Conservation (phyloP, 108 stramenopile genomes). For the Thalassiosira profunda region DNA sequence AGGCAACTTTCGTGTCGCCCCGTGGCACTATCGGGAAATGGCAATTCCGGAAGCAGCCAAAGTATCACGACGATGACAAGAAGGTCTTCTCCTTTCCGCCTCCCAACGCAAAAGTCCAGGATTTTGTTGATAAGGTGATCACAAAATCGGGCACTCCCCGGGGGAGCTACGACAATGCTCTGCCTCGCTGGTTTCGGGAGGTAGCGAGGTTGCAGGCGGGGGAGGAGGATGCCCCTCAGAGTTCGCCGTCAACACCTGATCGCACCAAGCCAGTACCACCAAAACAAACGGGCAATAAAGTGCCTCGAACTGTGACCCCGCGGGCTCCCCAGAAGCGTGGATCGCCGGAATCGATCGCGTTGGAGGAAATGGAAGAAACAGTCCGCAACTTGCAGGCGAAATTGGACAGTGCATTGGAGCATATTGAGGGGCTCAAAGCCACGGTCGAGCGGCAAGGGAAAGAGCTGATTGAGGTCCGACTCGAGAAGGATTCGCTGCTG, state of each 20-base stretch:
- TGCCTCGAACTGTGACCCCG: not conserved
- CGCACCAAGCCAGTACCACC: no score
- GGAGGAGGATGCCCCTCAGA: not conserved
- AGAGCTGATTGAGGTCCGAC: not conserved
- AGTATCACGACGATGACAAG: constrained; percentile 6
- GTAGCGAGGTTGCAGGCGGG: not conserved
- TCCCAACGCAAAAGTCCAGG: constrained; percentile 5
- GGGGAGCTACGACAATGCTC: not conserved
- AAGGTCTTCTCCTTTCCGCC: constrained; percentile 5
- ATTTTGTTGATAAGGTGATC: constrained; percentile 3
- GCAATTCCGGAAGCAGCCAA: constrained; percentile 1
- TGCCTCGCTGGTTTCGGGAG: not conserved
- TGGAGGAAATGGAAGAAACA: not conserved
- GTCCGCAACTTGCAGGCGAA: not conserved
- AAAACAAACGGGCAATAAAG: constrained; percentile 2
- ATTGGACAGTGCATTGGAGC: constrained; percentile 1
- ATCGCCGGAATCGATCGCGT: not conserved
- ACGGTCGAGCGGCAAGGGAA: not conserved
- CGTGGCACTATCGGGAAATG: not conserved
- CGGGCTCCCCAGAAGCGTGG: not conserved
- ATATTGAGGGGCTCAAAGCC: not conserved
- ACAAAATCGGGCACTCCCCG: not conserved
- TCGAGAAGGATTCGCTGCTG: not conserved
- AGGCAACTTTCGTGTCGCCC: not conserved
- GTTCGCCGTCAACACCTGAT: not conserved